phyloP scores from a whole-genome alignment of 306 rosid species.

The barrel medic (Medicago truncatula) region MtrunA17r5.0-ANR NC_053043.1:42409001-42409500 shows the following conservation, averaged over 20 bases:
- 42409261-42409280: slow-evolving; percentile 73
- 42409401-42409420: slow-evolving; percentile 35
- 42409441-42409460: slow-evolving; percentile 4
- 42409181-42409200: slow-evolving; percentile 13
- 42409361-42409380: slow-evolving; percentile 78
- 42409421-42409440: slow-evolving; percentile 30
- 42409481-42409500: slow-evolving; percentile 38
- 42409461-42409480: slow-evolving; percentile 38
- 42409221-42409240: slow-evolving; percentile 60
- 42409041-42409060: slow-evolving; percentile 61
- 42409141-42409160: neutral
- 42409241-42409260: slow-evolving; percentile 74
- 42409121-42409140: slow-evolving; percentile 62
- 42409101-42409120: slow-evolving; percentile 76
- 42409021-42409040: slow-evolving; percentile 49
- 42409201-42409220: slow-evolving; percentile 41
- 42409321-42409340: slow-evolving; percentile 36
- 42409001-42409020: slow-evolving; percentile 30
- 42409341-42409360: slow-evolving; percentile 63
- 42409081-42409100: slow-evolving; percentile 67
- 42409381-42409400: slow-evolving; percentile 74
- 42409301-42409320: neutral
- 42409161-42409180: slow-evolving; percentile 20
- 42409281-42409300: slow-evolving; percentile 28
- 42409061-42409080: slow-evolving; percentile 61